Evolutionary conservation across 2,329 filamentous ascomycete genomes (phyloP).

Genomic region (Colletotrichum sp.): DNA sequence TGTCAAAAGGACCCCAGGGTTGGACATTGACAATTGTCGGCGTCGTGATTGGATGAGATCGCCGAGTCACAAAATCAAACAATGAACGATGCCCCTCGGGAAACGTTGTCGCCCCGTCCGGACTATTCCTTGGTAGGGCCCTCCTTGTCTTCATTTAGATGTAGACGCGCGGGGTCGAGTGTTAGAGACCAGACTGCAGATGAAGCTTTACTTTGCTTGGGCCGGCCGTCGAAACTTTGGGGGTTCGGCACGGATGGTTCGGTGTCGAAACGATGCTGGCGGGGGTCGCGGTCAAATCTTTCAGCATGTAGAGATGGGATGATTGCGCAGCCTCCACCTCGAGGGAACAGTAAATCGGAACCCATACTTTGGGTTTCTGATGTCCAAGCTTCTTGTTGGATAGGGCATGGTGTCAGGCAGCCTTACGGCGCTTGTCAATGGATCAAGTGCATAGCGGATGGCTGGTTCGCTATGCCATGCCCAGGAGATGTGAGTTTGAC

Average conservation of each 20-base stretch:
- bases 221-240: not conserved
- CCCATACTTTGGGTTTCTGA: not conserved
- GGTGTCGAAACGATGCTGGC: not conserved
- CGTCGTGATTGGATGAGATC: not conserved
- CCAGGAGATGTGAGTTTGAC: not conserved
- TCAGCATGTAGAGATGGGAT: not conserved
- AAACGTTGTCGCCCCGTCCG: not conserved
- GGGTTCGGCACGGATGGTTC: not conserved
- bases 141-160: not conserved
- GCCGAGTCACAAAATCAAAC: not conserved
- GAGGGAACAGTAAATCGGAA: not conserved
- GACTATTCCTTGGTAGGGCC: not conserved
- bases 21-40: not conserved
- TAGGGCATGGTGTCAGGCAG: not conserved
- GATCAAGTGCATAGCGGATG: not conserved
- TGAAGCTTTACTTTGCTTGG: not conserved
- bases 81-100: not conserved
- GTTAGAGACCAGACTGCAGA: not conserved
- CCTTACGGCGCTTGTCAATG: not conserved
- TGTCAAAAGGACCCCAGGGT: not conserved
- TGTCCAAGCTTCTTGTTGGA: not conserved
- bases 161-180: not conserved
- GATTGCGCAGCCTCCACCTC: not conserved
- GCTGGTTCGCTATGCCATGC: not conserved
- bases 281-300: not conserved